Percentiles rank a stretch among this genome's conserved stretches.
phyloP scores from a whole-genome alignment of 2,329 filamentous ascomycete species.

The Pezicula neosporulosa region DNA sequence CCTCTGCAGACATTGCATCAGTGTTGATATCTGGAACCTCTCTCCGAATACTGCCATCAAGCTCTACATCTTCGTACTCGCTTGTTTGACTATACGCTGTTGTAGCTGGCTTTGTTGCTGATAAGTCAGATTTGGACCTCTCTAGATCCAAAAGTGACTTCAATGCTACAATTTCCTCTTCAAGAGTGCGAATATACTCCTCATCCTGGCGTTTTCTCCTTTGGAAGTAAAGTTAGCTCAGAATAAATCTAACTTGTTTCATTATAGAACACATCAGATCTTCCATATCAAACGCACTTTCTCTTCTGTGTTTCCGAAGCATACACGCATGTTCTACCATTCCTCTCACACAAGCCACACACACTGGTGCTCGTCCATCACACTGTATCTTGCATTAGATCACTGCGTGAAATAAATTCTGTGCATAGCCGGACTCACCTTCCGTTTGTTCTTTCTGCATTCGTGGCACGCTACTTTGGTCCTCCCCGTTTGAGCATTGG shows the following conservation, averaged over 20 bases:
- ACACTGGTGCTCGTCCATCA: constrained; percentile 6
- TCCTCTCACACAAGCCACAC: constrained; percentile 4
- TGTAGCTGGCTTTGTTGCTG: background rate
- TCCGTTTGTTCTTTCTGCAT: constrained; percentile 11
- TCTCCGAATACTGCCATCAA: background rate
- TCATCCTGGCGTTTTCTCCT: constrained; percentile 1
- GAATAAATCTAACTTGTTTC: background rate
- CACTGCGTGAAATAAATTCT: background rate
- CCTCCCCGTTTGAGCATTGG: background rate
- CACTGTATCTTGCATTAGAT: background rate
- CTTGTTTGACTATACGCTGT: background rate
- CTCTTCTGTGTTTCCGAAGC: background rate
- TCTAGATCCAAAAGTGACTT: background rate
- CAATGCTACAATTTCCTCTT: background rate
- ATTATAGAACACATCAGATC: too few species aligned
- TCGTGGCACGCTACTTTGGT: constrained; percentile 8
- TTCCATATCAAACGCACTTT: background rate
- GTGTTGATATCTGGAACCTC: background rate
- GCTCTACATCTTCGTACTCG: background rate
- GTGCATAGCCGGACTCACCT: background rate
- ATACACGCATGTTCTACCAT: background rate
- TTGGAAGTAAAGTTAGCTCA: background rate
- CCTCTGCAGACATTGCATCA: constrained; percentile 1
- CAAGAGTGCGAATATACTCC: constrained; percentile 1
- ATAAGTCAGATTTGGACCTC: background rate